Percentiles rank a stretch among this genome's conserved stretches.
Evolutionary conservation across 306 rosid genomes (phyloP).

Genomic region (Arachis hypogaea): DNA sequence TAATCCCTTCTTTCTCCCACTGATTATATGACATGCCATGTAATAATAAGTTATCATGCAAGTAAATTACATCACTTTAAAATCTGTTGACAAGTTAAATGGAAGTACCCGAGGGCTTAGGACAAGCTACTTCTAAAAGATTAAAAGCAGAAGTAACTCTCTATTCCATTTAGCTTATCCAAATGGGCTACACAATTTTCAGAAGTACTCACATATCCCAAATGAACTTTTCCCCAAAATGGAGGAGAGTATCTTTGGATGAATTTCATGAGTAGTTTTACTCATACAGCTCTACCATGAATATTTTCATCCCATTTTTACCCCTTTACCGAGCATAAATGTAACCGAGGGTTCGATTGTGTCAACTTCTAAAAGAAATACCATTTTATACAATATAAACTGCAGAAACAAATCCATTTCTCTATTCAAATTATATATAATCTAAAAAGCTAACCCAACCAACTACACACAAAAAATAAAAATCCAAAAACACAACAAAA

Average conservation of each 20-base stretch:
- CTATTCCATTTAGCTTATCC: not conserved
- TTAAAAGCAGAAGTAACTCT: not conserved
- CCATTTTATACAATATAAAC: too few relatives aligned
- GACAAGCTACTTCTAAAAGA: too few relatives aligned
- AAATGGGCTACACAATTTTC: not conserved
- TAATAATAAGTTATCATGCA: not conserved
- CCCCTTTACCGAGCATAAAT: not conserved
- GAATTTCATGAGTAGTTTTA: too few relatives aligned
- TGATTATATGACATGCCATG: conserved; percentile 1
- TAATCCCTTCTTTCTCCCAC: not conserved
- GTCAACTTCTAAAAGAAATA: too few relatives aligned
- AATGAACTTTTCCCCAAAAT: not conserved
- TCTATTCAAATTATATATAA: not conserved
- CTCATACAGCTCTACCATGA: too few relatives aligned
- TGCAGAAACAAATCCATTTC: not conserved
- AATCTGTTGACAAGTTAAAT: not conserved
- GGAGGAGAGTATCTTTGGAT: too few relatives aligned
- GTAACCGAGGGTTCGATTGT: not conserved
- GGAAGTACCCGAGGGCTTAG: too few relatives aligned
- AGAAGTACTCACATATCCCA: not conserved
- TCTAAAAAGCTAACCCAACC: not conserved
- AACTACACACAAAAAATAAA: not conserved
- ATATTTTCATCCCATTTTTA: too few relatives aligned
- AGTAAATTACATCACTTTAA: conserved; percentile 12
- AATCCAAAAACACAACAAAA: not conserved